A percentile compares a stretch with the other conserved stretches of the same genome.
These are phyloP conservation scores for Ceratocystis smalleyi DNA, from an alignment of 2,329 filamentous ascomycete genomes.

Conservation along the genomic window DNA sequence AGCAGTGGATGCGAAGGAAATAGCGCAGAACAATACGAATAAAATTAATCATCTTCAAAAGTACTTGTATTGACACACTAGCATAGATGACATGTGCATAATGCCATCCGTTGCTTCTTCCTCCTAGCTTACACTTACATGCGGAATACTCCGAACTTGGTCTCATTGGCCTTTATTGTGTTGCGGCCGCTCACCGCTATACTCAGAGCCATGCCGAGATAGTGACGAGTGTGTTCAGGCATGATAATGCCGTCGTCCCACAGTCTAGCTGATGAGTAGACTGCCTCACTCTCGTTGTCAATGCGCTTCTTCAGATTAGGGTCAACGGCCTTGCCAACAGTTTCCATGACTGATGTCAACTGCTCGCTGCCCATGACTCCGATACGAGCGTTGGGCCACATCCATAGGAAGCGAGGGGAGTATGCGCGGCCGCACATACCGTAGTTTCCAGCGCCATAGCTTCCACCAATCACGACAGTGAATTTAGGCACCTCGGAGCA, in stretches of 20 bases:
- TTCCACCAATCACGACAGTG: slow-evolving; percentile 87
- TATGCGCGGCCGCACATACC: slow-evolving; percentile 97
- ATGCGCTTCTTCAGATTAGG: slow-evolving; percentile 70
- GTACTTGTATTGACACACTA: neutral
- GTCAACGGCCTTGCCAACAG: slow-evolving; percentile 63
- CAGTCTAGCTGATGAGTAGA: slow-evolving; percentile 72
- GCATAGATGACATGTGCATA: neutral
- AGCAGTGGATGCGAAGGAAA: neutral
- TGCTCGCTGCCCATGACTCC: slow-evolving; percentile 95
- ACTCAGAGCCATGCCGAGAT: slow-evolving; percentile 56
- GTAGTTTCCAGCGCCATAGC: slow-evolving; percentile 90
- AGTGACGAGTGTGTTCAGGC: slow-evolving; percentile 56
- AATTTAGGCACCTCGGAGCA: slow-evolving; percentile 93
- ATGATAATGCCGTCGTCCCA: slow-evolving; percentile 81
- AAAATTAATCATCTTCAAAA: neutral
- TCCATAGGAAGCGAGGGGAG: slow-evolving; percentile 79
- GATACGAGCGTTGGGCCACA: slow-evolving; percentile 95
- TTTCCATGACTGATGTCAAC: slow-evolving; percentile 82
- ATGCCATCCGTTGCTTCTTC: neutral
- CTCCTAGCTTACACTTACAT: slow-evolving; percentile 37
- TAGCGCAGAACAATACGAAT: neutral
- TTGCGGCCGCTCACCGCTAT: slow-evolving; percentile 56
- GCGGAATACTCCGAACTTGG: slow-evolving; percentile 65
- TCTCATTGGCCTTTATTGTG: slow-evolving; percentile 43
- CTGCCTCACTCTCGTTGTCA: slow-evolving; percentile 75